phyloP scores from a whole-genome alignment of 164 flowering plant species.

The Magnolia sinica region DNA sequence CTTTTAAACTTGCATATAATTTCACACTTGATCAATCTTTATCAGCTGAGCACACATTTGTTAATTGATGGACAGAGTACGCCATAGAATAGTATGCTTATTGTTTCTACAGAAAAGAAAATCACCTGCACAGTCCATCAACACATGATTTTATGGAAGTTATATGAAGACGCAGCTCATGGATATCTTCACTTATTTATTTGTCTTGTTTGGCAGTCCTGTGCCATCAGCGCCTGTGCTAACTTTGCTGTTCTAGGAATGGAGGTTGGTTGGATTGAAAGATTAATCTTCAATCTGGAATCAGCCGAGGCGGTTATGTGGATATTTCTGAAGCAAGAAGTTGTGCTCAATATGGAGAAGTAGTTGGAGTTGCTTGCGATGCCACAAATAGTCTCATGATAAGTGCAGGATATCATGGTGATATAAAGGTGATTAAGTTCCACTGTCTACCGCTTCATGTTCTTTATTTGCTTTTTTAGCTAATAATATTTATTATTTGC shows the following conservation, averaged over 20 bases:
- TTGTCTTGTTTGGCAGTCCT: conserved; percentile 45
- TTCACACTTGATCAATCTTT: background rate
- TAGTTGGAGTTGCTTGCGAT: conserved; percentile 92
- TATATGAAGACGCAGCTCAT: background rate
- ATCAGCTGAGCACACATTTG: no score
- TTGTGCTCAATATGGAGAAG: conserved; percentile 77
- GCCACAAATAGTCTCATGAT: conserved; percentile 84
- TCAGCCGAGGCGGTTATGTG: conserved; percentile 79
- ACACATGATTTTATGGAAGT: background rate
- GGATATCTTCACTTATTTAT: background rate
- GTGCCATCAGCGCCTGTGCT: conserved; percentile 93
- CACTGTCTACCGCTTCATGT: background rate
- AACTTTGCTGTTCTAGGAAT: conserved; percentile 92
- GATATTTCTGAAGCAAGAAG: conserved; percentile 49
- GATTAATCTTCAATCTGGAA: conserved; percentile 95
- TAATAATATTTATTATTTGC: background rate
- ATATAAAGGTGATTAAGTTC: conserved; percentile 59
- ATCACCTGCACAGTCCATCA: background rate
- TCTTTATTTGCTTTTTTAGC: background rate
- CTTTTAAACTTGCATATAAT: background rate
- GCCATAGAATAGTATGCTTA: background rate
- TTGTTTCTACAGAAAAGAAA: background rate
- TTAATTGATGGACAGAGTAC: background rate
- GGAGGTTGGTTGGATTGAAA: conserved; percentile 95
- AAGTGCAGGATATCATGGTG: conserved; percentile 92